Base-by-base conservation (phyloP, 202 grass and related monocot species). In the Zoysia matrella region DNA sequence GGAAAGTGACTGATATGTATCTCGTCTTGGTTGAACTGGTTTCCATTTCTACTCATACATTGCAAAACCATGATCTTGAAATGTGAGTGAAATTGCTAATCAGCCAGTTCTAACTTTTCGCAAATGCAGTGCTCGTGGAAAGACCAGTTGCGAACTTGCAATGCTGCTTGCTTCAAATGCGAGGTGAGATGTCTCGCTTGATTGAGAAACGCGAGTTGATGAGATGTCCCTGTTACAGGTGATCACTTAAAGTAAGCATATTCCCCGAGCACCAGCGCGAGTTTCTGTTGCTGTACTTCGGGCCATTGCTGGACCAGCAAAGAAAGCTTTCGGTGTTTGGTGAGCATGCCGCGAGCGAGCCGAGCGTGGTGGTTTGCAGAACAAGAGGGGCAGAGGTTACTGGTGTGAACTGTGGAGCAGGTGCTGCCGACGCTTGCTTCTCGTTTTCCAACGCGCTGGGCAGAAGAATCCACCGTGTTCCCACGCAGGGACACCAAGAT, bases 351-450 rank as follows among this genome's bases (percentile, higher is more conserved):
- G 45, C 45, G 5, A 30, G 22, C 22, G 22, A 30, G 22, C 22
- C 22, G 22, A 30, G 8, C 39, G 52, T 65, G 60, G 72, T 18
- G 52, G 41, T 68, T 11, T 46, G 36, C 53, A 0, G 65, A 69
- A 46, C 14, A 68, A n/a, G 70, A 60, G 44, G 52, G 22, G 51
- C 11, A 73, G 36, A 74, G 7, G 76, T 80, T 80, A 66, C 43
- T 85, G n/a, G 40, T 52, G 66, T 62, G 13, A 70, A 77, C 54
- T 63, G 56, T 40, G 47, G 2, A 71, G n/a, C 73, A 84, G 44
- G 66, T 62, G 77, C 65, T 54, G 66, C 77, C 64, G 66, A 80
- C 51, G 69, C 40, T 52, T 22, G 65, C 22, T 58, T 80, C n/a
- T 13, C 5, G 22, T 51, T 52, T 52, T 18, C 5, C 50, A 40